A percentile compares a stretch with the other conserved stretches of the same genome.
phyloP scores from a whole-genome alignment of 345 rosid genomes.

The Ceriops decandra region DNA sequence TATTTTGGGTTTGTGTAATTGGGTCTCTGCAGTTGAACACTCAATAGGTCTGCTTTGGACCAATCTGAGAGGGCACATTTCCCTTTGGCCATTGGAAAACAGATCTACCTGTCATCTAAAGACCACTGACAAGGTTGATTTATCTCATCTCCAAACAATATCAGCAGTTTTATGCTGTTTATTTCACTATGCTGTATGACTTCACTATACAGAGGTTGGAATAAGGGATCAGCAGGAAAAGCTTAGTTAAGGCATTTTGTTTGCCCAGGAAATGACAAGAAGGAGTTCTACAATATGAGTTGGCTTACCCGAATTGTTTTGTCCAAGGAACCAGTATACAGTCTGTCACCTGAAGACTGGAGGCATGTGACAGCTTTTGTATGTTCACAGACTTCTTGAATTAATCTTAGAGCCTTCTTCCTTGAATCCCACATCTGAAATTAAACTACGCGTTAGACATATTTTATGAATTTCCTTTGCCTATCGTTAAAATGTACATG shows the following conservation, averaged over 20 bases:
- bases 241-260: not conserved
- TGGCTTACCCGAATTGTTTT: slow-evolving; percentile 55
- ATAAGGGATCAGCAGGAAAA: not conserved
- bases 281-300: not conserved
- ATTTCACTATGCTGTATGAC: too few relatives aligned
- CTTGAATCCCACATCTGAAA: slow-evolving; percentile 54
- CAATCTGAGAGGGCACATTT: too few relatives aligned
- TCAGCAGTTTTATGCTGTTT: too few relatives aligned
- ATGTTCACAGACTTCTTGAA: slow-evolving; percentile 54
- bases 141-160: too few relatives aligned
- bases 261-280: not conserved
- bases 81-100: too few relatives aligned
- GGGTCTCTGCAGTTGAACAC: too few relatives aligned
- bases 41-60: too few relatives aligned
- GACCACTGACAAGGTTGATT: too few relatives aligned
- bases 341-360: slow-evolving; percentile 44
- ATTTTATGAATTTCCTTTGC: not conserved
- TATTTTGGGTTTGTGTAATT: too few relatives aligned
- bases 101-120: too few relatives aligned
- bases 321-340: slow-evolving; percentile 64
- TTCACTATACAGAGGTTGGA: too few relatives aligned
- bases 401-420: slow-evolving; percentile 40
- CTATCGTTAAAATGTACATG: not conserved
- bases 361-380: slow-evolving; percentile 59
- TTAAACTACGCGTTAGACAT: not conserved